Conservation (phyloP, 495 filamentous ascomycete genomes). For the Apiosordaria backusii region DNA sequence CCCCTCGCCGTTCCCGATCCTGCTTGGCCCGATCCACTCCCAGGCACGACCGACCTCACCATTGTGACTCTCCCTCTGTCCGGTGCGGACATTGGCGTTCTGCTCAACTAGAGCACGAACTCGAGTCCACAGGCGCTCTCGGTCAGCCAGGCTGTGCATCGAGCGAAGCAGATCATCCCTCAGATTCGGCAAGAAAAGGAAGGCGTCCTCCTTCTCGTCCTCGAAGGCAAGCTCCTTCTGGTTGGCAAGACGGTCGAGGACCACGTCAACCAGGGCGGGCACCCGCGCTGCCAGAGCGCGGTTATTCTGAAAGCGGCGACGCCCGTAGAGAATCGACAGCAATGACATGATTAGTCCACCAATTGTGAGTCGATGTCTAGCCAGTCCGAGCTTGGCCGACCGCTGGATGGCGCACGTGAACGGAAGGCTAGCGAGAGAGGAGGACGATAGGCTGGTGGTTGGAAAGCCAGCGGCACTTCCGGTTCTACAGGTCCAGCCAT, state of each 20-base stretch:
- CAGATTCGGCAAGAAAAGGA: conserved; percentile 81
- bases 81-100: conserved; percentile 87
- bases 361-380: conserved; percentile 94
- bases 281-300: conserved; percentile 65
- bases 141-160: conserved; percentile 68
- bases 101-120: conserved; percentile 82
- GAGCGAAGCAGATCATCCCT: conserved; percentile 86
- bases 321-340: conserved; percentile 51
- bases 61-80: conserved; percentile 73
- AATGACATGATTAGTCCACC: conserved; percentile 59
- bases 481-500: conserved; percentile 65
- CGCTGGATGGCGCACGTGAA: conserved; percentile 83
- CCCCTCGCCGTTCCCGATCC: conserved; percentile 36
- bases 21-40: conserved; percentile 86
- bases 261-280: conserved; percentile 74
- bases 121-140: conserved; percentile 75
- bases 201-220: conserved; percentile 64
- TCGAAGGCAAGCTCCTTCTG: conserved; percentile 76
- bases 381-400: conserved; percentile 86
- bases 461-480: conserved; percentile 55
- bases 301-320: conserved; percentile 51
- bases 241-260: conserved; percentile 73
- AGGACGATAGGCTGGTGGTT: conserved; percentile 58
- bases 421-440: conserved; percentile 84
- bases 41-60: conserved; percentile 87